A percentile compares a stretch with the other conserved stretches of the same genome.
These are phyloP conservation scores for Boehmeria nivea DNA, from an alignment of 306 rosid genomes.

Conservation along the genomic window DNA sequence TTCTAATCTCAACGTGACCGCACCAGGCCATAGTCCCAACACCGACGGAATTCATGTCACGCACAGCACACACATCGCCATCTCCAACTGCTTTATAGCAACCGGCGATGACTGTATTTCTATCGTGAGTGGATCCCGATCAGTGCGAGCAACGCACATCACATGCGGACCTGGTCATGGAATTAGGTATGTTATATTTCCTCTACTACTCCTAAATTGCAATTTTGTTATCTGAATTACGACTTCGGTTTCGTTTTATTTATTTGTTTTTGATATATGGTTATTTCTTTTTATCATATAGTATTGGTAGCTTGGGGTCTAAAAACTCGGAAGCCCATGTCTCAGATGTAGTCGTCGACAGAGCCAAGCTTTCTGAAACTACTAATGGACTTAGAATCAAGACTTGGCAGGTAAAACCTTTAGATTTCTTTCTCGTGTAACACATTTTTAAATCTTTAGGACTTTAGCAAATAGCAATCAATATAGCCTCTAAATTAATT, in stretches of 20 bases:
- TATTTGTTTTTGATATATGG: neutral
- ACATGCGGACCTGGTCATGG: constrained; percentile 78
- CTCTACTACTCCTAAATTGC: too few relatives aligned
- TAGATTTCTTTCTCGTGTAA: too few relatives aligned
- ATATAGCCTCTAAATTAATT: too few relatives aligned
- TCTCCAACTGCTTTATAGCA: neutral
- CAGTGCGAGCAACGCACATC: constrained; percentile 36
- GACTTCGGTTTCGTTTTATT: too few relatives aligned
- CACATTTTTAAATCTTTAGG: too few relatives aligned
- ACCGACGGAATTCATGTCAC: constrained; percentile 76
- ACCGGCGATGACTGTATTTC: constrained; percentile 56
- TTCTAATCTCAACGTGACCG: constrained; percentile 35
- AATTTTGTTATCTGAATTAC: too few relatives aligned
- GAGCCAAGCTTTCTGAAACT: constrained; percentile 59
- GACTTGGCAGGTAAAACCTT: constrained; percentile 67
- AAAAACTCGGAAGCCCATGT: constrained; percentile 42
- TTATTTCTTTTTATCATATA: neutral
- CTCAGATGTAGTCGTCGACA: constrained; percentile 41
- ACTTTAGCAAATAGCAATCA: too few relatives aligned
- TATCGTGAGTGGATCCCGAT: constrained; percentile 50
- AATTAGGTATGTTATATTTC: constrained; percentile 60
- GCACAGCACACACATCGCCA: constrained; percentile 32
- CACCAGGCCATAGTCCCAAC: constrained; percentile 65
- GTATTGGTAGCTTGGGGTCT: constrained; percentile 71
- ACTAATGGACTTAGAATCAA: constrained; percentile 71